Evolutionary conservation across 768 basidiomycete species (phyloP), one percentile per base, ranked within the genome.

Genomic region (Leccinum variicolor): DNA sequence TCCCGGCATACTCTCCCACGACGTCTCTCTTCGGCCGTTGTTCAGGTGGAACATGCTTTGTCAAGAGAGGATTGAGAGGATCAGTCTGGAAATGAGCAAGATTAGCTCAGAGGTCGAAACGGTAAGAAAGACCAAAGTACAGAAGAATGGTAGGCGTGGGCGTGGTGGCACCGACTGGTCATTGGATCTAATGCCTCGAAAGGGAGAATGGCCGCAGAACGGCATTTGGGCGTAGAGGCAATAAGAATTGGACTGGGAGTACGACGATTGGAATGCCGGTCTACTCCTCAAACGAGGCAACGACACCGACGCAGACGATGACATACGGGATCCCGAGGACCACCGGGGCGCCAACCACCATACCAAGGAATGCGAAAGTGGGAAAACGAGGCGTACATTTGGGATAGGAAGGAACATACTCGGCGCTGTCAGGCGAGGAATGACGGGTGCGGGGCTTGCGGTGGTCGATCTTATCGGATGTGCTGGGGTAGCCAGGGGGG

Each of bases 361-460:
- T 11, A 79, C 77, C 47, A 88, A 75, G 57, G 77, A 72, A 71
- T 76, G 76, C 48, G 79, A 81, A 60, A 82, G 73, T 51, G 74
- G 74, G 55, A 52, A 68, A 71, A 62, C 29, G 63, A 64, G 75
- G 83, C 89, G 84, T 81, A 93, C 91, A 77, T 91, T 91, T 52
- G 92, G 91, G 45, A 92, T 88, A n/a, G 91, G 91, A 49, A 92
- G 75, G 69, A 93, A 93, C 86, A 92, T 87, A 33, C 84, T 87
- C 33, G 90, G 85, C 28, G 83, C 71, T 34, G 86, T 78, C 36
- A 92, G 81, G 36, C 83, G 84, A 2, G 90, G 89, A 26, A 90
- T 75, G 21, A 89, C 66, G 49, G 69, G 68, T 13, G 66, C 55
- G 21, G 64, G 57, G 17, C 59, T 65, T 50, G 49, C 49, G 6